A percentile compares a stretch with the other conserved stretches of the same genome.
Evolutionary conservation across 345 rosid species (phyloP).

Genomic region (Pugionium dolabratum): DNA sequence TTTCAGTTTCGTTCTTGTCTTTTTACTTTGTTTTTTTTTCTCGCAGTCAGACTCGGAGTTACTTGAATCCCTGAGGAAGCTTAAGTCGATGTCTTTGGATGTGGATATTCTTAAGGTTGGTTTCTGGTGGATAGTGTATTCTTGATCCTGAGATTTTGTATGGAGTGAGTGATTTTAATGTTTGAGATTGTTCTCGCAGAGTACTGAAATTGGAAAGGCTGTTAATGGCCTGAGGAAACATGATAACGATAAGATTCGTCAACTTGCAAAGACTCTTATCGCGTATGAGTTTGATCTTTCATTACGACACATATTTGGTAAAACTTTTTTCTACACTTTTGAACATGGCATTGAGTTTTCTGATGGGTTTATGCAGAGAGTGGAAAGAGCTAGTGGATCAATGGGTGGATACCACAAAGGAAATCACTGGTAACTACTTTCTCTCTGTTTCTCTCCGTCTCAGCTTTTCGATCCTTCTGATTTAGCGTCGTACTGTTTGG

Average conservation of each 20-base stretch:
- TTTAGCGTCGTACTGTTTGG: not conserved
- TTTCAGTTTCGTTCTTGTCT: not conserved
- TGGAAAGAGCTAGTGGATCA: slow-evolving; percentile 94
- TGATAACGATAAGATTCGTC: slow-evolving; percentile 56
- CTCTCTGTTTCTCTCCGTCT: not conserved
- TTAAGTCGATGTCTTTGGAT: slow-evolving; percentile 71
- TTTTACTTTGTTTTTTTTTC: slow-evolving; percentile 23
- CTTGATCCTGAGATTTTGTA: slow-evolving; percentile 2
- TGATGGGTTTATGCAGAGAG: slow-evolving; percentile 33
- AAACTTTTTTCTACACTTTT: slow-evolving; percentile 4
- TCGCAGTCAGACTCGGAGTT: slow-evolving; percentile 48
- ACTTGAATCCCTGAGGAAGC: slow-evolving; percentile 74
- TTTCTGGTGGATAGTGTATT: slow-evolving; percentile 14
- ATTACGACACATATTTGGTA: not conserved
- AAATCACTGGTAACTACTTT: slow-evolving; percentile 50
- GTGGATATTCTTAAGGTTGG: slow-evolving; percentile 80
- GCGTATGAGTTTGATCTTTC: slow-evolving; percentile 50
- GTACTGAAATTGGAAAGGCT: slow-evolving; percentile 91
- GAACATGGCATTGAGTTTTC: slow-evolving; percentile 16
- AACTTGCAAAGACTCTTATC: slow-evolving; percentile 68
- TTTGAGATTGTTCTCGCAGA: slow-evolving; percentile 46
- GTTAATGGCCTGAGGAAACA: slow-evolving; percentile 82
- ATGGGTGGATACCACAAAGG: slow-evolving; percentile 67
- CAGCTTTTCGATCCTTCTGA: not conserved
- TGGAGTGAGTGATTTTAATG: slow-evolving; percentile 17